Evolutionary conservation across 1,139 yeast genomes (phyloP).

Genomic region (Pichia sp.): DNA sequence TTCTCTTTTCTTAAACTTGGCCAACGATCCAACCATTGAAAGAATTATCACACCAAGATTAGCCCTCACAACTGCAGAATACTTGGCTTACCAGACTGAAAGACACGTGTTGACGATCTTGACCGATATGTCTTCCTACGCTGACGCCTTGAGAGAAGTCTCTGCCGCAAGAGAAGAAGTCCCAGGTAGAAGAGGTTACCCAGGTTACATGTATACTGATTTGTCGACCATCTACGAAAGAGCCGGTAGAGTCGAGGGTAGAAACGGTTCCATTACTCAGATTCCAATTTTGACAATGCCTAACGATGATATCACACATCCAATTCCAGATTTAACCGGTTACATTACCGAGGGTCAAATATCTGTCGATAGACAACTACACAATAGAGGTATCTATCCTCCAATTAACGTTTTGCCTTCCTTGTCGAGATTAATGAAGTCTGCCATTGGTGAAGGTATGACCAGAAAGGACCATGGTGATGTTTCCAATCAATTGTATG

Average conservation of each 20-base stretch:
- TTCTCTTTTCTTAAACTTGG: constrained; percentile 90
- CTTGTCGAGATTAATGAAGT: constrained; percentile 95
- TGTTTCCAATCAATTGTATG: constrained; percentile 96
- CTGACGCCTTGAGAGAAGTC: constrained; percentile 98
- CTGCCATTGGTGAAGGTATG: constrained; percentile 99
- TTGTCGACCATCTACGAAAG: constrained; percentile 97
- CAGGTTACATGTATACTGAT: constrained; percentile 99
- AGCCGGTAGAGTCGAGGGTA: constrained; percentile 99
- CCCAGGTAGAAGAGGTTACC: constrained; percentile 99
- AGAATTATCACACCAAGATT: constrained; percentile 98
- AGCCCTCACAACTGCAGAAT: constrained; percentile 99
- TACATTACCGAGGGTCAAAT: constrained; percentile 99
- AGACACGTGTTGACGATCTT: constrained; percentile 96
- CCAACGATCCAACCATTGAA: constrained; percentile 98
- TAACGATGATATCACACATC: constrained; percentile 98
- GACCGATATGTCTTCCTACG: constrained; percentile 99
- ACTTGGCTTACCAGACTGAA: constrained; percentile 97
- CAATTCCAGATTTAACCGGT: constrained; percentile 99
- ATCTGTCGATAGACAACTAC: constrained; percentile 91
- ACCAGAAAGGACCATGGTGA: constrained; percentile 99
- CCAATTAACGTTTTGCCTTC: constrained; percentile 98
- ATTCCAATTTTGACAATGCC: constrained; percentile 99
- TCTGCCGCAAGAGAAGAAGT: constrained; percentile 99
- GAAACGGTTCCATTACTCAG: constrained; percentile 98
- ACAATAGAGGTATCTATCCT: constrained; percentile 96